phyloP scores from a whole-genome alignment of 805 yeast species.

The Nakazawaea pomicola region DNA sequence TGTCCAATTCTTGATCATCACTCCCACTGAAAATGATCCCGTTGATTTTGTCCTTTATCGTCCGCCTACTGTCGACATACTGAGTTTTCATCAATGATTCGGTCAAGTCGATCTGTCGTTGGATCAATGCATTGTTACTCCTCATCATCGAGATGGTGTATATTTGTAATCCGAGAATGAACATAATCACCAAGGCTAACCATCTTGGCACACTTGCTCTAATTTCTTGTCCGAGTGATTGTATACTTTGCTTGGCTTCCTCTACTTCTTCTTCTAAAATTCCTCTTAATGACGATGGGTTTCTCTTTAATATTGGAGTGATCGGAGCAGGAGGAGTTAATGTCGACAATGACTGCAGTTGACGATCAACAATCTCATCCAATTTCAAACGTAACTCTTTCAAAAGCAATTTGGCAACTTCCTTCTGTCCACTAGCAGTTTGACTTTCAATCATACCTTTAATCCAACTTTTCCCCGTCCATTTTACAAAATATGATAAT shows the following conservation, averaged over 20 bases:
- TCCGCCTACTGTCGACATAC: too few species aligned
- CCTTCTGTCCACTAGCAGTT: slow-evolving; percentile 72
- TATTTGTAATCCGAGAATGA: slow-evolving; percentile 22
- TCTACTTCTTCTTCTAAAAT: slow-evolving; percentile 1
- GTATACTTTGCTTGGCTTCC: slow-evolving; percentile 1
- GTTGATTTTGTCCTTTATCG: not conserved
- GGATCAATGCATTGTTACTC: slow-evolving; percentile 23
- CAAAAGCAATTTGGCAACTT: slow-evolving; percentile 43
- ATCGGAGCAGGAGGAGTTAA: not conserved
- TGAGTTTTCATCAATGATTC: not conserved
- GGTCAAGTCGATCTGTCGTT: slow-evolving; percentile 2
- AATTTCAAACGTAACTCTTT: slow-evolving; percentile 16
- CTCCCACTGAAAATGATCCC: not conserved
- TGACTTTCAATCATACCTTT: slow-evolving; percentile 85
- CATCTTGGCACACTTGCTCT: slow-evolving; percentile 18
- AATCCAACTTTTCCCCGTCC: slow-evolving; percentile 93
- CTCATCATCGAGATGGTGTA: slow-evolving; percentile 16
- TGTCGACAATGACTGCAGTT: not conserved
- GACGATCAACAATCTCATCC: not conserved
- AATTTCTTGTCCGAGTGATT: slow-evolving; percentile 15
- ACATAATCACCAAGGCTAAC: slow-evolving; percentile 19
- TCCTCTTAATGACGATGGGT: slow-evolving; percentile 2
- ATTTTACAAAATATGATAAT: slow-evolving; percentile 72
- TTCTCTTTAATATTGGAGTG: not conserved
- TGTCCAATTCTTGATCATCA: not conserved